Percentiles rank a stretch among this genome's conserved stretches.
phyloP scores from a whole-genome alignment of 1,284 basidiomycete species.

The Cutaneotrichosporon curvatum region DNA sequence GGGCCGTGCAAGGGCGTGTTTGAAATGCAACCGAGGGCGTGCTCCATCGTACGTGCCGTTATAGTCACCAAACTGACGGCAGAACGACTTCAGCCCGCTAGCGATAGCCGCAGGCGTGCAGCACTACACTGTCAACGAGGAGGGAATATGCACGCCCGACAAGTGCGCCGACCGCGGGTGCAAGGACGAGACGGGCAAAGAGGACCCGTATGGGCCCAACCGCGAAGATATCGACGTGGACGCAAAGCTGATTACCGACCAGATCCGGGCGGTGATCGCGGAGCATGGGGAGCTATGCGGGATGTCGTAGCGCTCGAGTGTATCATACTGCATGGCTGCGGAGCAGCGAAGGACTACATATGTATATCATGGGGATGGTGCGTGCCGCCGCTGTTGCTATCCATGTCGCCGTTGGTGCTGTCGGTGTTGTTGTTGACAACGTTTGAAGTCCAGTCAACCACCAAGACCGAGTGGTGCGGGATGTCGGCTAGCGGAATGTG shows the following conservation, averaged over 20 bases:
- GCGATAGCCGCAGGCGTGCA: slow-evolving; percentile 23
- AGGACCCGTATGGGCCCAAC: neutral
- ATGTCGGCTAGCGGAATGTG: too few relatives aligned
- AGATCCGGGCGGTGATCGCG: slow-evolving; percentile 5
- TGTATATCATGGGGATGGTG: too few relatives aligned
- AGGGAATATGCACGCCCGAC: slow-evolving; percentile 7
- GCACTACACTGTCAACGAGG: slow-evolving; percentile 22
- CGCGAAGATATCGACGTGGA: slow-evolving; percentile 8
- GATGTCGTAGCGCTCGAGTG: too few relatives aligned
- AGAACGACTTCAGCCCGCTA: slow-evolving; percentile 26
- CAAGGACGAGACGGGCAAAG: neutral
- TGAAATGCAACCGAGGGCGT: slow-evolving; percentile 14
- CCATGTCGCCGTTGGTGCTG: too few relatives aligned
- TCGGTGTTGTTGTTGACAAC: too few relatives aligned
- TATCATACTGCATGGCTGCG: too few relatives aligned
- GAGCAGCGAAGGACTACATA: too few relatives aligned
- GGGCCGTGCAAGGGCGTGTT: slow-evolving; percentile 57
- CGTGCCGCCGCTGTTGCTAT: too few relatives aligned
- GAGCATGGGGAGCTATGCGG: neutral
- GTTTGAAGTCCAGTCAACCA: too few relatives aligned
- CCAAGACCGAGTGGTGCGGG: too few relatives aligned
- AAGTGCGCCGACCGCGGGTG: slow-evolving; percentile 12
- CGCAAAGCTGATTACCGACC: slow-evolving; percentile 3
- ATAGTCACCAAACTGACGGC: too few relatives aligned
- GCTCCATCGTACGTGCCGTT: slow-evolving; percentile 12